Evolutionary conservation across 441 rosid genomes (phyloP).

Genomic region (Syzygium malaccense): DNA sequence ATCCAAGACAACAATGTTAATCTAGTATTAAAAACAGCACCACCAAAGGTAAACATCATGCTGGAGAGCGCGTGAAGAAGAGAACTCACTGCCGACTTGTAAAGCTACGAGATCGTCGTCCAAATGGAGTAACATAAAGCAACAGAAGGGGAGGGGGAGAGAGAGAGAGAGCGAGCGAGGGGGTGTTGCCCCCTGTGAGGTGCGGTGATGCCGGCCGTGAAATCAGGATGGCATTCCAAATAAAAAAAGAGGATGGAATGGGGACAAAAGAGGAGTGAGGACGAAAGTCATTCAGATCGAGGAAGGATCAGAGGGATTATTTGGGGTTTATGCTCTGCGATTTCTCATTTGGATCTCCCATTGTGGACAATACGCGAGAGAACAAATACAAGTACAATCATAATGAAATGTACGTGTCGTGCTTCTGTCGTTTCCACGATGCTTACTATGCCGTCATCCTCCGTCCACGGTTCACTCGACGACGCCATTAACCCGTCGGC

Average conservation of each 20-base stretch:
- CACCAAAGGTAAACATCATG: neutral
- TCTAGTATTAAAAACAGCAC: neutral
- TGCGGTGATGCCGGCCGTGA: neutral
- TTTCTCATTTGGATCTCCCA: neutral
- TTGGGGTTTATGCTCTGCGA: neutral
- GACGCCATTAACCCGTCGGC: neutral
- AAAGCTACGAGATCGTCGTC: neutral
- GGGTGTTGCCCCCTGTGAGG: neutral
- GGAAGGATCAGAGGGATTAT: neutral
- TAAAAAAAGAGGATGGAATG: rapidly evolving
- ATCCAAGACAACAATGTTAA: neutral
- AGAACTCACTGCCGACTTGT: neutral
- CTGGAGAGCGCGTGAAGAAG: neutral
- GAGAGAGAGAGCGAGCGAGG: neutral
- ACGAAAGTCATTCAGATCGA: neutral
- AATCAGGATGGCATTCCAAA: neutral
- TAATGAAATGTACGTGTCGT: neutral
- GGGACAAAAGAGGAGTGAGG: neutral
- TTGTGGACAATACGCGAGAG: neutral
- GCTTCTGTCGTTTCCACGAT: neutral
- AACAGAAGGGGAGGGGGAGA: neutral
- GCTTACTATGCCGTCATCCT: neutral
- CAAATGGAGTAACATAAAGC: neutral
- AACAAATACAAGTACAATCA: neutral
- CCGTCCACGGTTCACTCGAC: neutral